Conservation (phyloP, 2,329 filamentous ascomycete species). For the Cladophialophora chaetospira region DNA sequence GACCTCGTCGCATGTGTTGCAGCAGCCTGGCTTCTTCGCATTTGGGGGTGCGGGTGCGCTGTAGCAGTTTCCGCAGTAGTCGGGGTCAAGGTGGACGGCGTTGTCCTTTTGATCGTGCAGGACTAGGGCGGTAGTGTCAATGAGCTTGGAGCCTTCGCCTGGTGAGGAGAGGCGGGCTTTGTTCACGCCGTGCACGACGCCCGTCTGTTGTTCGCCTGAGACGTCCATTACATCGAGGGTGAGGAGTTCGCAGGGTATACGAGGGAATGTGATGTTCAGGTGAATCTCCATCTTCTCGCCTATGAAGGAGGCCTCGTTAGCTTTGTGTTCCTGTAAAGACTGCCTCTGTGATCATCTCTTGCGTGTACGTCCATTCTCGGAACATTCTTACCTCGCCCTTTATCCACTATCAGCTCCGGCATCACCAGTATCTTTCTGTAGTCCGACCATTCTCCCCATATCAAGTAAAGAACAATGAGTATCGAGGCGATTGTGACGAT, state of each 20-base stretch:
- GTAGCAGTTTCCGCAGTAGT: constrained; percentile 93
- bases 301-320: constrained; percentile 39
- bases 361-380: too few relatives aligned
- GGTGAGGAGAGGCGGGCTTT: constrained; percentile 79
- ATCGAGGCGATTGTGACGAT: constrained; percentile 91
- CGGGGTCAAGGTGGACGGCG: constrained; percentile 78
- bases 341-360: too few relatives aligned
- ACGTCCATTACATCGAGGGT: constrained; percentile 99
- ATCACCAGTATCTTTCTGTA: constrained; percentile 84
- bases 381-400: constrained; percentile 75
- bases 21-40: constrained; percentile 82
- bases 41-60: constrained; percentile 73
- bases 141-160: constrained; percentile 72
- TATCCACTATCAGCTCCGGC: constrained; percentile 93
- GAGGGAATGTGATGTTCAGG: constrained; percentile 93
- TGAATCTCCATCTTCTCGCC: constrained; percentile 99
- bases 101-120: constrained; percentile 68
- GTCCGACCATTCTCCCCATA: constrained; percentile 94
- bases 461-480: constrained; percentile 81
- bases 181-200: constrained; percentile 86
- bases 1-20: constrained; percentile 96
- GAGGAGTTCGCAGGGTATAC: constrained; percentile 89
- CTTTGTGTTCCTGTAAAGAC: too few relatives aligned
- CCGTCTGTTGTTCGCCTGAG: constrained; percentile 92
- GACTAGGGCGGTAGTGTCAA: constrained; percentile 69